Conservation (phyloP, 1,139 yeast species). For the Pichia sp. region DNA sequence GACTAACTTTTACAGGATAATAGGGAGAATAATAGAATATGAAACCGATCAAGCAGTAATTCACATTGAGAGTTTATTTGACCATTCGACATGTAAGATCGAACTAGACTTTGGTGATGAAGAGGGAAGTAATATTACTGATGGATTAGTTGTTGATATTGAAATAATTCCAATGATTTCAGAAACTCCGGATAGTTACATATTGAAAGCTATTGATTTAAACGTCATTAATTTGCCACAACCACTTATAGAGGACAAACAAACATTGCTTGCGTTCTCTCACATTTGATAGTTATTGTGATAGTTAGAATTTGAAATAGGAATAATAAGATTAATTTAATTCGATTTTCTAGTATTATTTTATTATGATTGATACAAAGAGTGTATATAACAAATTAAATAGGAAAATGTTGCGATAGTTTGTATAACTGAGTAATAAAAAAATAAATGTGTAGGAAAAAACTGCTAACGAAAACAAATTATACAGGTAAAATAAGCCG, state of each 20-base stretch:
- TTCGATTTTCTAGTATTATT: background rate
- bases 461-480: no score
- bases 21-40: slow-evolving; percentile 28
- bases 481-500: slow-evolving; percentile 1
- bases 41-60: slow-evolving; percentile 19
- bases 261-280: background rate
- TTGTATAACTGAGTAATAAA: background rate
- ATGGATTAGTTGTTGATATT: slow-evolving; percentile 8
- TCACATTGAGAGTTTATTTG: slow-evolving; percentile 11
- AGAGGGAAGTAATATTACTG: background rate
- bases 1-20: slow-evolving; percentile 19
- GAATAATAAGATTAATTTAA: background rate
- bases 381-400: background rate
- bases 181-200: no score
- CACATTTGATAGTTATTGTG: no score
- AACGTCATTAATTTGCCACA: slow-evolving; percentile 4
- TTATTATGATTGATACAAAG: background rate
- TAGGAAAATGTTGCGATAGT: background rate
- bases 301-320: no score
- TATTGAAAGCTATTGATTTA: background rate
- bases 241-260: slow-evolving; percentile 1
- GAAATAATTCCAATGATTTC: background rate
- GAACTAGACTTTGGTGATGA: slow-evolving; percentile 4
- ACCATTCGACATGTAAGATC: slow-evolving; percentile 7
- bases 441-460: background rate